Evolutionary conservation across 2,329 filamentous ascomycete species (phyloP), one percentile per base, ranked within the genome.

Genomic region (Aureobasidium sp.): DNA sequence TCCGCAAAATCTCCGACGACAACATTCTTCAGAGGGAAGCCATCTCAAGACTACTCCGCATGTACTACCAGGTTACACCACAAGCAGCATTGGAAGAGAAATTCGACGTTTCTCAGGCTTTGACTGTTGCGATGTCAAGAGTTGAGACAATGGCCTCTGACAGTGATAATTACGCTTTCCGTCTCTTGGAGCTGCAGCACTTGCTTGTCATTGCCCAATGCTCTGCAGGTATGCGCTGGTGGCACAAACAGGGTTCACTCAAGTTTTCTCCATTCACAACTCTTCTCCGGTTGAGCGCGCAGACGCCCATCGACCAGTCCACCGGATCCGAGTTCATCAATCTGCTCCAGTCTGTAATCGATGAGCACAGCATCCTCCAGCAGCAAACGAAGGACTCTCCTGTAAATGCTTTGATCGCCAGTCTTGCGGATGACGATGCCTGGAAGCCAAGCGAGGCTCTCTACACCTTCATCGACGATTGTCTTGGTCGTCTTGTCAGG

Each of bases 201-300:
- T 79, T 96, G 20, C 84, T 96, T 20, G 82, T 86, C 34, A 89
- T 97, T 71, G 91, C 92, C 3, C 84, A 86, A 65, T 85, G 87
- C 68, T 95, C 92, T 3, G 86, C 89, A 0, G 87, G 87, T 6
- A 94, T 96, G 86, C 86, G 88, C 65, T 97, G 93, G 93, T 97
- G 94, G 78, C 82, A 88, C 65, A 92, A 89, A 70, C 79, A 82
- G 64, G 83, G 81, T 76, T 81, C 81, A 0, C 77, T 88, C n/a
- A 71, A 71, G 26, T 77, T 84, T 43, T 90, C 88, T 4, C 88
- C 89, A 0, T 90, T 92, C 65, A 84, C 84, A n/a, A 85, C 86
- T 0, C 79, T 93, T 26, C 73, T 93, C 6, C 84, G 81, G 63
- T 77, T 88, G 6, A 78, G 81, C 39, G 77, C 79, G 3, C 78